Evolutionary conservation across 2,329 filamentous ascomycete species (phyloP).

Genomic region (Aspergillus carbonarius): DNA sequence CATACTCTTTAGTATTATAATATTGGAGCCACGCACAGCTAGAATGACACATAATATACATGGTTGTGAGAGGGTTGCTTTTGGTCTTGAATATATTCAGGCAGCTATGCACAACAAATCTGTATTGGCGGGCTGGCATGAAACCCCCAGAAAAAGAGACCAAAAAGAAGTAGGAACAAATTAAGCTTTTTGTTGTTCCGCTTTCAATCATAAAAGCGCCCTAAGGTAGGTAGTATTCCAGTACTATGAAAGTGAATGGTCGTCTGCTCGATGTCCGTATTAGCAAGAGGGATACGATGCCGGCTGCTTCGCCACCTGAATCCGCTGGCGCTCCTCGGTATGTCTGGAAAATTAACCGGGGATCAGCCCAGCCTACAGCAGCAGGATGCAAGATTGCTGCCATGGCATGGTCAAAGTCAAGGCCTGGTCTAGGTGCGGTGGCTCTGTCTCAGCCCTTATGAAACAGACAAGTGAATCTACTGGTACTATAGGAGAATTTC

Average conservation of each 20-base stretch:
- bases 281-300: neutral
- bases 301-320: neutral
- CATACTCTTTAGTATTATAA: neutral
- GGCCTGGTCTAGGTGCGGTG: neutral
- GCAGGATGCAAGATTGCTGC: neutral
- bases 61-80: neutral
- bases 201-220: no score
- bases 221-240: no score
- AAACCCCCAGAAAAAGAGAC: no score
- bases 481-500: neutral
- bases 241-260: neutral
- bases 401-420: slow-evolving; percentile 1
- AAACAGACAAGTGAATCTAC: neutral
- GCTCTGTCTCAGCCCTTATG: neutral
- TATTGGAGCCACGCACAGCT: neutral
- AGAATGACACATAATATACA: neutral
- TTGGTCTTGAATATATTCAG: neutral
- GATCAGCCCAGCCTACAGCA: neutral
- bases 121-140: no score
- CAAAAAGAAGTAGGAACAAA: no score
- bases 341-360: neutral
- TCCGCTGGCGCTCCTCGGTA: neutral
- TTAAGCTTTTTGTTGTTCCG: no score
- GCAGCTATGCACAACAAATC: no score
- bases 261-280: neutral